Evolutionary conservation across 768 basidiomycete species (phyloP).

Genomic region (Mycena kentingensis): DNA sequence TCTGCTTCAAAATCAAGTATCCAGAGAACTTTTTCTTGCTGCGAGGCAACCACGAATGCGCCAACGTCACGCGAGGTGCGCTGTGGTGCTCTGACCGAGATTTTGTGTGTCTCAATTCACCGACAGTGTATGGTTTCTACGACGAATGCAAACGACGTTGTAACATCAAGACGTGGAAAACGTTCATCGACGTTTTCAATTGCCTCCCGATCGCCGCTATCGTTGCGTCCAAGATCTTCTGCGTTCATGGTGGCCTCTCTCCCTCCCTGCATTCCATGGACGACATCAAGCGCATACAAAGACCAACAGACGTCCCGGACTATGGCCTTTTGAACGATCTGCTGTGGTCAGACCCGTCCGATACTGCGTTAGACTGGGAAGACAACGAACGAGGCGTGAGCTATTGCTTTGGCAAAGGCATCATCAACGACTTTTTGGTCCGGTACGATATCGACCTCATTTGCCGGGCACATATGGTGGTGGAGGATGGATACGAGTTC

Average conservation of each 20-base stretch:
- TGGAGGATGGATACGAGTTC: conserved; percentile 99
- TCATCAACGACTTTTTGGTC: conserved; percentile 94
- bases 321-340: conserved; percentile 96
- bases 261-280: conserved; percentile 96
- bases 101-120: conserved; percentile 21
- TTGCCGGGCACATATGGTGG: conserved; percentile 99
- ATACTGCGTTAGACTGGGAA: conserved; percentile 98
- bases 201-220: conserved; percentile 98
- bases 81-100: conserved; percentile 16
- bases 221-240: conserved; percentile 99
- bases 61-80: conserved; percentile 97
- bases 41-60: conserved; percentile 98
- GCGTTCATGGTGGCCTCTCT: conserved; percentile 95
- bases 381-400: conserved; percentile 99
- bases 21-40: conserved; percentile 99
- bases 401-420: conserved; percentile 97
- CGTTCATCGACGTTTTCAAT: conserved; percentile 99
- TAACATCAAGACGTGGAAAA: conserved; percentile 99
- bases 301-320: conserved; percentile 98
- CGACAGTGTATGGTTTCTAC: conserved; percentile 95
- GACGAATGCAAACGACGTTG: conserved; percentile 99
- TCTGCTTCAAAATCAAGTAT: conserved; percentile 99
- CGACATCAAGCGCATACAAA: conserved; percentile 95
- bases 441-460: conserved; percentile 99
- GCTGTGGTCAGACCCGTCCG: conserved; percentile 97